A percentile compares a stretch with the other conserved stretches of the same genome.
phyloP scores from a whole-genome alignment of 306 rosid genomes.

The Parietaria judaica region DNA sequence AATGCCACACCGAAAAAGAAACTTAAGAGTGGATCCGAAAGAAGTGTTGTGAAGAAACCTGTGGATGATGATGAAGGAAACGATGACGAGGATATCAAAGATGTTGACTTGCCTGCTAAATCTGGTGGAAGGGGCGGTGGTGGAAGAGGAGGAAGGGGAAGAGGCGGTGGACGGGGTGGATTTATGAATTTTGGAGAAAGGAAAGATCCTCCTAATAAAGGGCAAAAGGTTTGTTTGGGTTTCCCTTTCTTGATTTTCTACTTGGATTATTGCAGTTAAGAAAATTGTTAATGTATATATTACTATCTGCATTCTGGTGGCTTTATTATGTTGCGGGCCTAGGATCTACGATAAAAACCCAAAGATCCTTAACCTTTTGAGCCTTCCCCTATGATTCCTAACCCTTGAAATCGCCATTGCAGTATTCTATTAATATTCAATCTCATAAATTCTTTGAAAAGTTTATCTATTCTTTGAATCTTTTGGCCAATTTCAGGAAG shows the following conservation, averaged over 20 bases:
- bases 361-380: too few relatives aligned
- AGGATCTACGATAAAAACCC: too few relatives aligned
- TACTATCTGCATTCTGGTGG: too few relatives aligned
- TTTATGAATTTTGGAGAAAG: constrained; percentile 95
- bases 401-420: too few relatives aligned
- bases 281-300: too few relatives aligned
- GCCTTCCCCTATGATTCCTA: too few relatives aligned
- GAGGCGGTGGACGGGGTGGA: constrained; percentile 90
- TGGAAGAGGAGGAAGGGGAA: constrained; percentile 87
- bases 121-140: constrained; percentile 78
- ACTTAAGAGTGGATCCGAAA: constrained; percentile 59
- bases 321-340: too few relatives aligned
- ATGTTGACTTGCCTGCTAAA: constrained; percentile 30
- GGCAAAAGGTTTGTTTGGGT: constrained; percentile 65
- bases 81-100: constrained; percentile 43
- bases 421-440: too few relatives aligned
- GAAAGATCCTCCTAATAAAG: constrained; percentile 94
- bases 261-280: neutral
- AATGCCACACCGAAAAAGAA: constrained; percentile 60
- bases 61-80: constrained; percentile 45
- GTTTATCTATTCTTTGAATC: neutral
- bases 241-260: constrained; percentile 13
- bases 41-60: constrained; percentile 44
- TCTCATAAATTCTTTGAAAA: too few relatives aligned
- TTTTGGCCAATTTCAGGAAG: constrained; percentile 54